Base-by-base conservation (phyloP, 2,329 filamentous ascomycete genomes). In the Stylonectria norvegica region DNA sequence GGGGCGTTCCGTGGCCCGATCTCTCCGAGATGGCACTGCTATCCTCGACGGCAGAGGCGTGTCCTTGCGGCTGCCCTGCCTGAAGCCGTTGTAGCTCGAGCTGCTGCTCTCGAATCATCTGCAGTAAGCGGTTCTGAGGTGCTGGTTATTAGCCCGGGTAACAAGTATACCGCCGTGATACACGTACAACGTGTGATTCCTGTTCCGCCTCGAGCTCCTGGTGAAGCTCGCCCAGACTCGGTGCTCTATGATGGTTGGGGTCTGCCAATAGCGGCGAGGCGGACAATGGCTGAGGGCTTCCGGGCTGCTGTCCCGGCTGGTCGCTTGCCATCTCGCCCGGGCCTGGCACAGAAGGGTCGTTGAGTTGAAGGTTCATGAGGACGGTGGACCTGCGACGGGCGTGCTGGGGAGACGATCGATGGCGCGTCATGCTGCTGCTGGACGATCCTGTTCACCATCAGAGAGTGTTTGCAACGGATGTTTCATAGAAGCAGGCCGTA, bases 171-270 rank as follows among this genome's bases (percentile, higher is more conserved):
- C 10, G 23, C 19, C n/a, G 18, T 34, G n/a, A 14, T 11, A 14
- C 14, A 65, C 77, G 36, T 68, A 84, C 81, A 48, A 89, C 85
- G 64, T 89, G 85, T 17, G 80, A 83, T 58, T 89, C 85, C 60
- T 89, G 85, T 65, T 89, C 85, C 38, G 81, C 84, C 62, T 89
- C 85, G 2, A 89, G 71, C 63, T 89, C 83, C 59, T 89, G 85
- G 52, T 89, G 85, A 29, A 89, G 76, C 62, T 89, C 85, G 14
- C 85, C 85, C 47, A 89, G 63, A 58, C 85, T 89, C 3, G 84
- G 84, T 1, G 82, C 68, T 34, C 85, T 73, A 50, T 79, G 76
- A 56, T 86, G 83, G 51, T 79, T 75, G 12, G 80, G 76, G 50
- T 81, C 78, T 22, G 59, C 61, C 36, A 70, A 60, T 6, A 73